Evolutionary conservation across 352 stramenopile species (phyloP).

Genomic region (Phytophthora tubulina): DNA sequence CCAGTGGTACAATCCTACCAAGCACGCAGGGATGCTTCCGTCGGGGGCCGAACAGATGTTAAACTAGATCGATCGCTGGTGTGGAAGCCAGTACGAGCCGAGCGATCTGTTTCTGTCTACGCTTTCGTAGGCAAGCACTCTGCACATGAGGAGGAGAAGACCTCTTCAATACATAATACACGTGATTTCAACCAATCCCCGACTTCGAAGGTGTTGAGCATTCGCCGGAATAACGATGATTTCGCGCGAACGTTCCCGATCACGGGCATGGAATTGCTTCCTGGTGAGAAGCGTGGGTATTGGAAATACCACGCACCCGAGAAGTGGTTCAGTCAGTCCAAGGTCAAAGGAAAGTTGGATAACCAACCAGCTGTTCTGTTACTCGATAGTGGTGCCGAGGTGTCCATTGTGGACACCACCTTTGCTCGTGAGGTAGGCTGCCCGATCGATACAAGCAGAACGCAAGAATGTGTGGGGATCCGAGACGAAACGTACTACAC

Average conservation of each 20-base stretch:
- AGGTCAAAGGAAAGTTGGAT: background rate
- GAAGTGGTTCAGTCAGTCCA: background rate
- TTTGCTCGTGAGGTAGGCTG: constrained; percentile 35
- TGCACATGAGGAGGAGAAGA: no score
- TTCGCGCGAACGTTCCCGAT: no score
- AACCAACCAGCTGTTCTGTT: no score
- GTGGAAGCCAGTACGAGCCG: background rate
- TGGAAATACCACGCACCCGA: background rate
- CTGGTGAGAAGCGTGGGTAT: background rate
- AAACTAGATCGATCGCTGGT: background rate
- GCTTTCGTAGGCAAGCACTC: background rate
- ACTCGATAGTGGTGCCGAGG: constrained; percentile 31
- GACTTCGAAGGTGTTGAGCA: no score
- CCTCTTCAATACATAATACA: no score
- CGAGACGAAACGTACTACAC: background rate
- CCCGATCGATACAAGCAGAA: constrained; percentile 19
- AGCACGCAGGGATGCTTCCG: no score
- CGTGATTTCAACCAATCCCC: no score
- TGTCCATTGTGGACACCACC: constrained; percentile 25
- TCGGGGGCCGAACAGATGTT: no score
- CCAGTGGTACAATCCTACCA: no score
- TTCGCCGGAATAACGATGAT: no score
- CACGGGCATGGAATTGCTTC: no score
- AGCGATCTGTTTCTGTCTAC: background rate
- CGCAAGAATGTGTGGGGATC: constrained; percentile 18